These are phyloP conservation scores for Penicillium fuscoglaucum DNA, from an alignment of 2,329 filamentous ascomycete species.

Conservation along the genomic window DNA sequence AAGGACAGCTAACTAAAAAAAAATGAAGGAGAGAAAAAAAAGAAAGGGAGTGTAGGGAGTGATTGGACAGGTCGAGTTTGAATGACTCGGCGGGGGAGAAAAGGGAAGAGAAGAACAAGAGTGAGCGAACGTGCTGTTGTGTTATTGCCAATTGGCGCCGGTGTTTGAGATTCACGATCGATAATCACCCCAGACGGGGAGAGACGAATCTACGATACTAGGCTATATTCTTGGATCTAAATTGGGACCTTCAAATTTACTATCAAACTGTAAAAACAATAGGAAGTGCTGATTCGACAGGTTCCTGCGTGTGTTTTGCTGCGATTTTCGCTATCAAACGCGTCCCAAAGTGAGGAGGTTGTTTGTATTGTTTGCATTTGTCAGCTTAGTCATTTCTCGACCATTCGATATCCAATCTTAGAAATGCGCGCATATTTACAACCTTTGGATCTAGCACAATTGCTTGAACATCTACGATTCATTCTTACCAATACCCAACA, in stretches of 20 bases:
- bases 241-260: neutral
- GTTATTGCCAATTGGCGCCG: slow-evolving; percentile 22
- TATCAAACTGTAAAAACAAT: neutral
- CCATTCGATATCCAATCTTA: neutral
- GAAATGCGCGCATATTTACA: neutral
- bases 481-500: neutral
- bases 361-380: slow-evolving; percentile 10
- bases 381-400: slow-evolving; percentile 4
- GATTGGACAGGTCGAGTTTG: slow-evolving; percentile 25
- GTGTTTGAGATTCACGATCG: slow-evolving; percentile 20
- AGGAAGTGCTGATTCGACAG: slow-evolving; percentile 1
- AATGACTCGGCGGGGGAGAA: slow-evolving; percentile 40
- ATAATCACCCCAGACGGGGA: neutral
- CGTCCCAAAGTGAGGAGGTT: slow-evolving; percentile 6
- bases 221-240: neutral
- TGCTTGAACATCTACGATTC: neutral
- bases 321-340: slow-evolving; percentile 3
- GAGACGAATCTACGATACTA: neutral
- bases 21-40: slow-evolving; percentile 7
- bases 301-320: neutral
- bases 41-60: slow-evolving; percentile 24
- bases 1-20: slow-evolving; percentile 12
- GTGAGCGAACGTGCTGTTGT: slow-evolving; percentile 10
- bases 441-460: neutral
- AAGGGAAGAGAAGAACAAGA: slow-evolving; percentile 24